A percentile compares a stretch with the other conserved stretches of the same genome.
These are phyloP conservation scores for Penicillium paneum DNA, from an alignment of 2,329 filamentous ascomycete species.

Conservation along the genomic window DNA sequence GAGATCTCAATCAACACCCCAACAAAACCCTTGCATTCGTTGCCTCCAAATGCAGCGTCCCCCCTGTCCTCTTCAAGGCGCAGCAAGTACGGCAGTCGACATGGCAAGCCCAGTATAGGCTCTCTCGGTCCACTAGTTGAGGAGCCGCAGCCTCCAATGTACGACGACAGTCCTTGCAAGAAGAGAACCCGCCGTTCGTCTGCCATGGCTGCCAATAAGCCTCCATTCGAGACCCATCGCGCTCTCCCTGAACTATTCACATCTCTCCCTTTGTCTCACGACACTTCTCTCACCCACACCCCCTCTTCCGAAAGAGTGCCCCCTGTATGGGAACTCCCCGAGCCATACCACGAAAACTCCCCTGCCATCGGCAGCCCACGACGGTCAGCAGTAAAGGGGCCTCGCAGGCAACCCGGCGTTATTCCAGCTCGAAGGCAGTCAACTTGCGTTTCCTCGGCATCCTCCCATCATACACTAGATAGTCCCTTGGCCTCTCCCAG, in stretches of 20 bases:
- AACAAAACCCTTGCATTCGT: constrained; percentile 5
- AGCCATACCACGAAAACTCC: constrained; percentile 25
- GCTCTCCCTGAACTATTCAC: constrained; percentile 27
- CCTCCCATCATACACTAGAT: neutral
- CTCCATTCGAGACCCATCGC: constrained; percentile 19
- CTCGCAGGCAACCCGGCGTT: constrained; percentile 29
- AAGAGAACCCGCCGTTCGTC: constrained; percentile 24
- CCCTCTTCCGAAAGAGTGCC: constrained; percentile 31
- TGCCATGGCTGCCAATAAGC: constrained; percentile 12
- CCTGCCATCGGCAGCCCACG: constrained; percentile 30
- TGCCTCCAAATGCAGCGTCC: constrained; percentile 13
- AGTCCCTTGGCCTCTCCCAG: constrained; percentile 5
- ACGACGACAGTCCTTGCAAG: constrained; percentile 24
- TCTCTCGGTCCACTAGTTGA: constrained; percentile 22
- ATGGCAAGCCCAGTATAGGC: constrained; percentile 18
- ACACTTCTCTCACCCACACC: constrained; percentile 23
- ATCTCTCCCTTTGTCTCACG: constrained; percentile 20
- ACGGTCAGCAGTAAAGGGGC: constrained; percentile 33
- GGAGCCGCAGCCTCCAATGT: constrained; percentile 12
- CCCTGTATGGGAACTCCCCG: constrained; percentile 27
- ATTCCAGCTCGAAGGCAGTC: constrained; percentile 22
- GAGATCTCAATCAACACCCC: constrained; percentile 23
- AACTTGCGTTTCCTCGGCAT: constrained; percentile 10
- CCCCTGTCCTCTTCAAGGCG: constrained; percentile 11
- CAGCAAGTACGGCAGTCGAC: constrained; percentile 19